Percentiles rank a stretch among this genome's conserved stretches.
phyloP scores from a whole-genome alignment of 2,329 filamentous ascomycete species.

The Epicoccum nigrum region DNA sequence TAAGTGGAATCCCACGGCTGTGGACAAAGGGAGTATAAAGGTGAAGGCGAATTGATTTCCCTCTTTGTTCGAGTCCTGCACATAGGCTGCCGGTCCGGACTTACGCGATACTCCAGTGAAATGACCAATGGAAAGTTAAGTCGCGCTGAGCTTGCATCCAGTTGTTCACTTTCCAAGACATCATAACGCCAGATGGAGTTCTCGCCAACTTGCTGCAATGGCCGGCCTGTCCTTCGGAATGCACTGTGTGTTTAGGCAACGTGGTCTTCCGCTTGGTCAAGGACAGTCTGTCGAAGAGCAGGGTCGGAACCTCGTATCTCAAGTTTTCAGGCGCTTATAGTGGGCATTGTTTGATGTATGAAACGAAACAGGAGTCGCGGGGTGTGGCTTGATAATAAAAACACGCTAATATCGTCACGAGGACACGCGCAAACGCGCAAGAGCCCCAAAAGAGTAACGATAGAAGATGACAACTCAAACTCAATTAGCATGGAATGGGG shows the following conservation, averaged over 20 bases:
- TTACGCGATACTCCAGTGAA: neutral
- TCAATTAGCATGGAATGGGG: no score
- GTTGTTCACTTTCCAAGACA: neutral
- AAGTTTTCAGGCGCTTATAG: neutral
- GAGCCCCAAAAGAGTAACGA: no score
- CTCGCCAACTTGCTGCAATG: neutral
- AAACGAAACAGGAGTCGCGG: conserved; percentile 18
- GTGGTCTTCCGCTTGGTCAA: no score
- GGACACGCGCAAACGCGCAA: no score
- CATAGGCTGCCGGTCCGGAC: no score
- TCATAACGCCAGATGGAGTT: neutral
- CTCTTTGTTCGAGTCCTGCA: no score
- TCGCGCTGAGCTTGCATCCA: neutral
- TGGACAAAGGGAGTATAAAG: no score
- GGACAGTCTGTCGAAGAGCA: neutral
- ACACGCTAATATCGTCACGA: conserved; percentile 39
- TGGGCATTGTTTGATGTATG: neutral
- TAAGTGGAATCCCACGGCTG: no score
- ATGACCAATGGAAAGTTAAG: neutral
- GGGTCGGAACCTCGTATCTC: neutral
- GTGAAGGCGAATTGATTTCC: no score
- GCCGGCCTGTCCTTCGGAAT: neutral
- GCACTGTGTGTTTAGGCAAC: no score
- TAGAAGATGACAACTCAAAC: no score
- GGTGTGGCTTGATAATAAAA: conserved; percentile 7